Evolutionary conservation across 2,329 filamentous ascomycete genomes (phyloP).

Genomic region (Xylaria sp.): DNA sequence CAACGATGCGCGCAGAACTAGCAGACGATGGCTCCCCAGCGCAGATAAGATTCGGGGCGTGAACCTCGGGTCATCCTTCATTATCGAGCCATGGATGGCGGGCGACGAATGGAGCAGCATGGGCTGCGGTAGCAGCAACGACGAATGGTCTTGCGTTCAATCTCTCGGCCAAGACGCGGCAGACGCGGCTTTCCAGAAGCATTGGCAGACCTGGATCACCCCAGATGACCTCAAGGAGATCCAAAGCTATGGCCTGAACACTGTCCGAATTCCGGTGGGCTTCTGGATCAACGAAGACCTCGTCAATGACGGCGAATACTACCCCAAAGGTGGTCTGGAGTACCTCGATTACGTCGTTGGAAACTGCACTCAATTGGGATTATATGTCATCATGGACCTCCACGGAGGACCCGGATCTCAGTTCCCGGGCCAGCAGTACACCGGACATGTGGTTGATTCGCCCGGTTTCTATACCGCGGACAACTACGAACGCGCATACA

Average conservation of each 20-base stretch:
- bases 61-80: constrained; percentile 62
- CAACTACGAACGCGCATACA: constrained; percentile 60
- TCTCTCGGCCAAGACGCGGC: constrained; percentile 57
- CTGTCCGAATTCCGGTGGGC: constrained; percentile 60
- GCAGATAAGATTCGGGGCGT: constrained; percentile 53
- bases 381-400: constrained; percentile 62
- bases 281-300: constrained; percentile 62
- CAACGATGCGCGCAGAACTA: neutral
- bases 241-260: constrained; percentile 57
- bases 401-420: constrained; percentile 60
- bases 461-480: constrained; percentile 61
- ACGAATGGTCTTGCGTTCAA: constrained; percentile 61
- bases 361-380: constrained; percentile 55
- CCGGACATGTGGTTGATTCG: constrained; percentile 48
- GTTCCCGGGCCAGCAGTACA: constrained; percentile 54
- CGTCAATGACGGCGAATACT: constrained; percentile 55
- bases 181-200: constrained; percentile 56
- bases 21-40: constrained; percentile 30
- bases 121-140: constrained; percentile 55
- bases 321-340: constrained; percentile 53
- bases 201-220: constrained; percentile 62
- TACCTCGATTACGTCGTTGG: constrained; percentile 58
- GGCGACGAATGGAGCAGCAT: constrained; percentile 55
- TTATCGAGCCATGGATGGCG: constrained; percentile 63
- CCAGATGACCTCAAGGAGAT: constrained; percentile 57